A percentile compares a stretch with the other conserved stretches of the same genome.
Conservation (phyloP, 2,329 filamentous ascomycete genomes). For the Capronia americana region DNA sequence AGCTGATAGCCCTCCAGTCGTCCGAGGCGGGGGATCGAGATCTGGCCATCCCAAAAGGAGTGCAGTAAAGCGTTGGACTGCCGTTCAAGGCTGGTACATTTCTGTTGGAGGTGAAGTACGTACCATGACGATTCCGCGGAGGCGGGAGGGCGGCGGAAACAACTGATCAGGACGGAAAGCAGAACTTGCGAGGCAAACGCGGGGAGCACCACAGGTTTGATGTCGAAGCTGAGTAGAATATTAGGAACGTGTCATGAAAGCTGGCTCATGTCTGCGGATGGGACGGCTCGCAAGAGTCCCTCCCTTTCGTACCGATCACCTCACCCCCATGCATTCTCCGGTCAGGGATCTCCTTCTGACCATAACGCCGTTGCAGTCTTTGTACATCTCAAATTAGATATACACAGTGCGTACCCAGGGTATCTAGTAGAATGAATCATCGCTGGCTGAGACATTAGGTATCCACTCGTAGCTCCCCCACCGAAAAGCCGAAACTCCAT, state of each 20-base stretch:
- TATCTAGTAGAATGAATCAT: constrained; percentile 8
- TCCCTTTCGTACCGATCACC: neutral
- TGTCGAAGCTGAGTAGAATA: neutral
- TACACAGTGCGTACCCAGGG: constrained; percentile 21
- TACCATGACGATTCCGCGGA: neutral
- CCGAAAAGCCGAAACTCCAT: neutral
- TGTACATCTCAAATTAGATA: constrained; percentile 24
- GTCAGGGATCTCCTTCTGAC: neutral
- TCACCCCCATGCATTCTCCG: neutral
- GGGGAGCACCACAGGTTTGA: too few species aligned
- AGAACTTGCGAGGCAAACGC: neutral
- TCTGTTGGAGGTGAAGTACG: neutral
- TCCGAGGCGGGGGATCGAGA: neutral
- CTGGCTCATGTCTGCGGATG: neutral
- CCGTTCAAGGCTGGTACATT: too few species aligned
- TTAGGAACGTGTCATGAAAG: neutral
- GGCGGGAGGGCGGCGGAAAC: neutral
- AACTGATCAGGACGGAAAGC: neutral
- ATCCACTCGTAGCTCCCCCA: neutral
- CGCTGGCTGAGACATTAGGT: neutral
- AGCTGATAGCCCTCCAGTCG: constrained; percentile 8
- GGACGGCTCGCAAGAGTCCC: neutral
- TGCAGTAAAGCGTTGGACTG: neutral
- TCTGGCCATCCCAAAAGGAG: neutral
- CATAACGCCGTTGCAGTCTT: constrained; percentile 11